phyloP scores from a whole-genome alignment of 2,329 filamentous ascomycete species.

The Apiospora kogelbergensis region DNA sequence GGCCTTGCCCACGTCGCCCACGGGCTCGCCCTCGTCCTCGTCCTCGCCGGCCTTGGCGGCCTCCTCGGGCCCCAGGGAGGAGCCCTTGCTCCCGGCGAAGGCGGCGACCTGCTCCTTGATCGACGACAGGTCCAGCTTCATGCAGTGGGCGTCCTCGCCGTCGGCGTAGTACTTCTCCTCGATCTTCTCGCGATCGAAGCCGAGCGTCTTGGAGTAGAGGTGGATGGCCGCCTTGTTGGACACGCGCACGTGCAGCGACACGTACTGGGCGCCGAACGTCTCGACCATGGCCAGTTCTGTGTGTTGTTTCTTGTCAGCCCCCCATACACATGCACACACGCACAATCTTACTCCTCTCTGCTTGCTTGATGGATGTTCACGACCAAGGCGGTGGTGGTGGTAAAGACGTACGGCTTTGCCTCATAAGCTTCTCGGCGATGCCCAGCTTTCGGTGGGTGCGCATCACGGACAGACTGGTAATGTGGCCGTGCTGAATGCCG shows the following conservation, averaged over 20 bases:
- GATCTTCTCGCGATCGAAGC: constrained; percentile 84
- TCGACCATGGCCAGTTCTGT: constrained; percentile 95
- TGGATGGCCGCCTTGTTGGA: constrained; percentile 90
- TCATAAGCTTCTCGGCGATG: constrained; percentile 96
- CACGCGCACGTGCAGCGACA: constrained; percentile 92
- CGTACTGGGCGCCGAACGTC: constrained; percentile 86
- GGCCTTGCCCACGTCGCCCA: constrained; percentile 65
- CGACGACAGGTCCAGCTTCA: constrained; percentile 78
- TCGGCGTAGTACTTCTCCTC: constrained; percentile 95
- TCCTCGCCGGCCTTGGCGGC: constrained; percentile 22
- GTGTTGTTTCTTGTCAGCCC: background rate
- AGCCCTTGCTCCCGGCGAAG: constrained; percentile 43
- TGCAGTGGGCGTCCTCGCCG: constrained; percentile 92
- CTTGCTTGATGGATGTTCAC: background rate
- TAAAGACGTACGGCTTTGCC: constrained; percentile 76
- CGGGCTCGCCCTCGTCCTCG: constrained; percentile 65
- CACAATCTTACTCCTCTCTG: background rate
- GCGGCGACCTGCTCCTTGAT: constrained; percentile 55
- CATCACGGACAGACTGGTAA: constrained; percentile 95
- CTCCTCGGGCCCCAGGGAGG: constrained; percentile 23
- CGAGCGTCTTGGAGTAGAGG: constrained; percentile 88
- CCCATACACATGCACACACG: no score
- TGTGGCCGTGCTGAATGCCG: constrained; percentile 91
- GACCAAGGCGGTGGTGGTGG: no score
- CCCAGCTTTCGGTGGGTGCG: constrained; percentile 87